A percentile compares a stretch with the other conserved stretches of the same genome.
phyloP scores from a whole-genome alignment of 2,329 filamentous ascomycete species.

The Fusarium duplospermum region DNA sequence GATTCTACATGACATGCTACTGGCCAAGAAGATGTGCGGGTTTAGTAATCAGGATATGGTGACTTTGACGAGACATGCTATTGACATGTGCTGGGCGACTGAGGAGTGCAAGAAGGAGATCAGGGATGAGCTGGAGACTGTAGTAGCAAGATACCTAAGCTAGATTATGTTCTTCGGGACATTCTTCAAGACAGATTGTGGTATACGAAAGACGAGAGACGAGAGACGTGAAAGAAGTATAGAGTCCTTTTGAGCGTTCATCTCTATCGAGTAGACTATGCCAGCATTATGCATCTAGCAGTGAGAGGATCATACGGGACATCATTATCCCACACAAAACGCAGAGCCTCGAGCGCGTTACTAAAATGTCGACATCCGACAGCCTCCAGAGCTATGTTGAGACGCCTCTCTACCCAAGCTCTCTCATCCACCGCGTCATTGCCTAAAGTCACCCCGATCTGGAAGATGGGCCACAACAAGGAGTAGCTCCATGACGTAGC shows the following conservation, averaged over 20 bases:
- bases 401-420: background rate
- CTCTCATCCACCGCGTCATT: background rate
- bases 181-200: background rate
- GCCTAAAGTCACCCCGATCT: background rate
- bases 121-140: background rate
- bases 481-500: conserved; percentile 15
- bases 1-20: conserved; percentile 49
- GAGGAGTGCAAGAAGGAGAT: background rate
- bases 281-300: conserved; percentile 9
- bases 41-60: conserved; percentile 52
- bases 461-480: conserved; percentile 11
- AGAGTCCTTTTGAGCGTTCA: background rate
- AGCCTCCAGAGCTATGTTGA: background rate
- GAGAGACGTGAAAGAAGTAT: background rate
- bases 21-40: conserved; percentile 47
- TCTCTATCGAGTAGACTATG: background rate
- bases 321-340: background rate
- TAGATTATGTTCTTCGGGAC: background rate
- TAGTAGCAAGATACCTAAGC: background rate
- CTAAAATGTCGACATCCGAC: conserved; percentile 24
- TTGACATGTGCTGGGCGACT: conserved; percentile 60
- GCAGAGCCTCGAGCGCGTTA: conserved; percentile 13
- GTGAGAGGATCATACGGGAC: background rate
- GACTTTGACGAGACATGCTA: conserved; percentile 53
- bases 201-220: background rate